Percentiles rank a stretch among this genome's conserved stretches.
These are phyloP conservation scores for Alternaria sp. DNA, from an alignment of 2,329 filamentous ascomycete species.

Conservation along the genomic window DNA sequence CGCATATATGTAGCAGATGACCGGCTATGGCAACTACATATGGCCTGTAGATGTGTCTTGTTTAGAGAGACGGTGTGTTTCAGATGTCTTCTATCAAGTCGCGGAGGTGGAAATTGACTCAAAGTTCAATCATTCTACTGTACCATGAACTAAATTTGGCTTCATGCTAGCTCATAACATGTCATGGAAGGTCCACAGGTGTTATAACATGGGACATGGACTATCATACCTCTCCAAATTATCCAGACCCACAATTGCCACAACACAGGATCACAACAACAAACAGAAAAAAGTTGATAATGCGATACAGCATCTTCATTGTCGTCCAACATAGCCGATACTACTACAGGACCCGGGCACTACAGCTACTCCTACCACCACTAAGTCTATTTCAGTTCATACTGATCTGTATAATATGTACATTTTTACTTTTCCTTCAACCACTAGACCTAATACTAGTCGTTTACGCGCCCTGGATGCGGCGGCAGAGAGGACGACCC, in stretches of 20 bases:
- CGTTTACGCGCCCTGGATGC: constrained; percentile 10
- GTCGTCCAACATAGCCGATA: not conserved
- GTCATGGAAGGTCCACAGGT: not conserved
- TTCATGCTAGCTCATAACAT: not conserved
- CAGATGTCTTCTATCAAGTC: not conserved
- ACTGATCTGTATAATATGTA: constrained; percentile 15
- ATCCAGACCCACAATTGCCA: not conserved
- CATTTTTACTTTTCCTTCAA: not conserved
- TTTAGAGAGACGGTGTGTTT: not conserved
- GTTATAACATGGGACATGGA: not conserved
- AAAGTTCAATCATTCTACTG: not conserved
- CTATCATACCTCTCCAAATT: not conserved
- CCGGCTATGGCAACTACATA: not conserved
- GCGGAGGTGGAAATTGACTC: not conserved
- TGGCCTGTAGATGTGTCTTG: not conserved
- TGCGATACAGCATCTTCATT: constrained; percentile 6
- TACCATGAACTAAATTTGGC: not conserved
- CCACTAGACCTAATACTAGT: not conserved
- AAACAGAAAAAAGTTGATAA: not conserved
- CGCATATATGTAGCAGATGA: not conserved
- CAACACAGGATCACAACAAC: not conserved
- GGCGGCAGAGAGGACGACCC: constrained; percentile 31
- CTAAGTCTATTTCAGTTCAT: not conserved
- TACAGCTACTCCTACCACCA: not conserved
- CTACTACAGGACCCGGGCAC: not conserved